Conservation (phyloP, 768 basidiomycete genomes). For the Amanita jacksonii region DNA sequence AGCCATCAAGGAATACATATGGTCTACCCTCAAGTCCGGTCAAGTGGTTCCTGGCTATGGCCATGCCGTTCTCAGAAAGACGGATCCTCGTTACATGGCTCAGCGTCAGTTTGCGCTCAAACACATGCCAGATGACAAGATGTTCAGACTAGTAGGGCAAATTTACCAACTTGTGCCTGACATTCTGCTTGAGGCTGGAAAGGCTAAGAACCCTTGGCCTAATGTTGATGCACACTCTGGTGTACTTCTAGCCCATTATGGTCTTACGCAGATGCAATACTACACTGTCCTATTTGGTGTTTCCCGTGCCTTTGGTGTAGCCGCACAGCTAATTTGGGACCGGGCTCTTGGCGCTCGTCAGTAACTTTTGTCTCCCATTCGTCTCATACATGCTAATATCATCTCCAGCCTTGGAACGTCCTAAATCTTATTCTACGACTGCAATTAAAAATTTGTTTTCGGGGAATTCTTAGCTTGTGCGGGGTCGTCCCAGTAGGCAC, state of each 20-base stretch:
- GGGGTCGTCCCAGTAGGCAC: too few relatives aligned
- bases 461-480: slow-evolving; percentile 29
- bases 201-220: slow-evolving; percentile 92
- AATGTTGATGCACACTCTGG: slow-evolving; percentile 98
- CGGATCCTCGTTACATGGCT: slow-evolving; percentile 87
- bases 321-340: slow-evolving; percentile 88
- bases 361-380: slow-evolving; percentile 20
- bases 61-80: slow-evolving; percentile 81
- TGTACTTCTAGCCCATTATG: slow-evolving; percentile 78
- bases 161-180: slow-evolving; percentile 83
- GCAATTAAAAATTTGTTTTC: slow-evolving; percentile 76
- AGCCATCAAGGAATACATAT: slow-evolving; percentile 87
- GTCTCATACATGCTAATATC: neutral
- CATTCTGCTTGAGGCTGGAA: slow-evolving; percentile 85
- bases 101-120: slow-evolving; percentile 85
- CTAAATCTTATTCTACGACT: slow-evolving; percentile 82
- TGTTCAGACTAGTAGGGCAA: slow-evolving; percentile 92
- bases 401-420: slow-evolving; percentile 67
- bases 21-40: slow-evolving; percentile 87
- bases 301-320: slow-evolving; percentile 87
- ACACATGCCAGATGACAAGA: slow-evolving; percentile 75
- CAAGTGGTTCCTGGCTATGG: slow-evolving; percentile 94
- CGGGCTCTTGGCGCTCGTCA: slow-evolving; percentile 85
- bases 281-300: slow-evolving; percentile 98
- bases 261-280: slow-evolving; percentile 85